These are phyloP conservation scores for Pseudogymnoascus sp. DNA, from an alignment of 2,329 filamentous ascomycete genomes.

Conservation along the genomic window DNA sequence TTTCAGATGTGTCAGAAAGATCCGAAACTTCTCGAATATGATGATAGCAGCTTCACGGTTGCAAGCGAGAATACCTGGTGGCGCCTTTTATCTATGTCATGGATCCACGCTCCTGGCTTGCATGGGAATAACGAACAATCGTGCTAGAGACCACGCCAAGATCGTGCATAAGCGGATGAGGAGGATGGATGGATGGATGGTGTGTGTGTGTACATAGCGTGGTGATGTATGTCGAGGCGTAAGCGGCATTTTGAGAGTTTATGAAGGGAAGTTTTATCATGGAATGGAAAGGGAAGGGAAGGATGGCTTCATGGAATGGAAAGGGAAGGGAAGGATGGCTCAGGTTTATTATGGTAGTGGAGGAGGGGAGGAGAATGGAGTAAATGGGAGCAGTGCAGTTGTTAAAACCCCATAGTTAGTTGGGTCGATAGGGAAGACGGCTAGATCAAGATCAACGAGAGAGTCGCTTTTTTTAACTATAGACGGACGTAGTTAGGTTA, in stretches of 20 bases:
- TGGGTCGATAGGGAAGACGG: not conserved
- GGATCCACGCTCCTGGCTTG: not conserved
- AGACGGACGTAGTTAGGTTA: not conserved
- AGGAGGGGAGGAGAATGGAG: not conserved
- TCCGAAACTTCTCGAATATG: not conserved
- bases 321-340: not conserved
- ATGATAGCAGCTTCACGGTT: not conserved
- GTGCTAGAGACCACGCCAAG: not conserved
- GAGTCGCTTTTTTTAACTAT: not conserved
- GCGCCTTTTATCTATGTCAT: not conserved
- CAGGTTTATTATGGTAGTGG: not conserved
- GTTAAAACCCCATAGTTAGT: not conserved
- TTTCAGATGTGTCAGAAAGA: not conserved
- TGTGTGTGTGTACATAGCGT: not conserved
- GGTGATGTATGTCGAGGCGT: not conserved
- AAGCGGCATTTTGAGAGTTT: not conserved
- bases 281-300: not conserved
- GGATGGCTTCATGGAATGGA: not conserved
- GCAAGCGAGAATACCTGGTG: not conserved
- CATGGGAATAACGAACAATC: no score
- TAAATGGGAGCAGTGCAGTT: not conserved
- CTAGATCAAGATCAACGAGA: not conserved
- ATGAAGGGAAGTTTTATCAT: not conserved
- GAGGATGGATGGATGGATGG: not conserved
- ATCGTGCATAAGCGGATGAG: not conserved